phyloP scores from a whole-genome alignment of 257 asterid genomes.

The Hygrophila difformis region DNA sequence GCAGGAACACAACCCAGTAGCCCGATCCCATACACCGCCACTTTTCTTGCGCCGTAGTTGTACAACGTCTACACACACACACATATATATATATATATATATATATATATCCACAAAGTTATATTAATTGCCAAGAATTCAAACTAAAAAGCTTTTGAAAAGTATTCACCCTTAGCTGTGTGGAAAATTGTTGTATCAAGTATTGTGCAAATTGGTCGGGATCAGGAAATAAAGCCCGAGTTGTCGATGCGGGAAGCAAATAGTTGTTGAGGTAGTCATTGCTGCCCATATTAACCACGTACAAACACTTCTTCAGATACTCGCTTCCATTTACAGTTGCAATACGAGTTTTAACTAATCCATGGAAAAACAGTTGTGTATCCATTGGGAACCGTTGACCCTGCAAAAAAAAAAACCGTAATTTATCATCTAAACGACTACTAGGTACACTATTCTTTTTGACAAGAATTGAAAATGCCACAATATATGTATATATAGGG shows the following conservation, averaged over 20 bases:
- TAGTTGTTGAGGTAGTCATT: constrained; percentile 60
- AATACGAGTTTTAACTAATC: constrained; percentile 8
- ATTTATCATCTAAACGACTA: too few relatives aligned
- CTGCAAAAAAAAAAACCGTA: constrained; percentile 5
- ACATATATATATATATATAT: too few relatives aligned
- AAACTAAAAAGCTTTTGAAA: too few relatives aligned
- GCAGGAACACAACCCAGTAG: constrained; percentile 39
- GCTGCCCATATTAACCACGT: constrained; percentile 41
- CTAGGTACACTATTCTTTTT: too few relatives aligned
- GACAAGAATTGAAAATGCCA: too few relatives aligned
- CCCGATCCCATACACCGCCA: constrained; percentile 35
- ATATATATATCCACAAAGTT: too few relatives aligned
- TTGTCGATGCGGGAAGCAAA: constrained; percentile 14
- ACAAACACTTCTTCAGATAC: constrained; percentile 33
- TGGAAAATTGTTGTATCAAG: constrained; percentile 17
- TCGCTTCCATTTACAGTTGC: background rate
- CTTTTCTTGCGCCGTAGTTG: constrained; percentile 36
- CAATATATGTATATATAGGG: too few relatives aligned
- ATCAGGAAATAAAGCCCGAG: constrained; percentile 16
- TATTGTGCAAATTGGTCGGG: constrained; percentile 28
- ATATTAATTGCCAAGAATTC: too few relatives aligned
- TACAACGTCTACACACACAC: constrained; percentile 24
- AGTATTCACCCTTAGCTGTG: constrained; percentile 21
- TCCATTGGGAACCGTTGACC: constrained; percentile 30
- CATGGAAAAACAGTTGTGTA: constrained; percentile 24